phyloP scores from a whole-genome alignment of 345 rosid species.

The Cochlearia excelsa region DNA sequence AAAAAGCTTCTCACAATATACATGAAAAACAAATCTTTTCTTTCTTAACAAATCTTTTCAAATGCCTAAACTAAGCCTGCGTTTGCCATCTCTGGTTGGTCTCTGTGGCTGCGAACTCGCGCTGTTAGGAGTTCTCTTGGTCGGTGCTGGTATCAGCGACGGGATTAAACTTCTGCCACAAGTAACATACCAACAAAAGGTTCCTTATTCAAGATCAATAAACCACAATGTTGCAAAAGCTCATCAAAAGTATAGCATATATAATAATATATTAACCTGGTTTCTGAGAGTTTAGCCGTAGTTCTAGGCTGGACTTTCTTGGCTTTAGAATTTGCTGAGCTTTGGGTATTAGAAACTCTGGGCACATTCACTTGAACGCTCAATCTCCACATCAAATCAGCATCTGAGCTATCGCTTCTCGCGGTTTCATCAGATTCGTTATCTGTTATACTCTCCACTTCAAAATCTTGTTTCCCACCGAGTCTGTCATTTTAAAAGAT shows the following conservation, averaged over 20 bases:
- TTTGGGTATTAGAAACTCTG: constrained; percentile 43
- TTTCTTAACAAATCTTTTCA: constrained; percentile 28
- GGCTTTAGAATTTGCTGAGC: constrained; percentile 39
- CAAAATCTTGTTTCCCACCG: constrained; percentile 48
- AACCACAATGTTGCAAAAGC: neutral
- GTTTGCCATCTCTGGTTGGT: constrained; percentile 43
- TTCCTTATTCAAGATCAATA: neutral
- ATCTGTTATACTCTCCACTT: constrained; percentile 45
- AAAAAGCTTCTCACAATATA: neutral
- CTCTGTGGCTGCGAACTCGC: constrained; percentile 40
- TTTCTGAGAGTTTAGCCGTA: constrained; percentile 38
- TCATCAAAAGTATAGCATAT: neutral
- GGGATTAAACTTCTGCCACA: constrained; percentile 65
- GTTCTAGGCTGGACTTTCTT: constrained; percentile 53
- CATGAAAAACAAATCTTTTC: neutral
- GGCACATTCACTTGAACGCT: constrained; percentile 56
- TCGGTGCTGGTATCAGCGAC: constrained; percentile 62
- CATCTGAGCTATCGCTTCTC: constrained; percentile 74
- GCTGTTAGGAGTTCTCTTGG: constrained; percentile 49
- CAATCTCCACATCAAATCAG: constrained; percentile 59
- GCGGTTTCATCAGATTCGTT: constrained; percentile 67
- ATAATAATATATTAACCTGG: constrained; percentile 40
- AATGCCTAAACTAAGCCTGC: constrained; percentile 53
- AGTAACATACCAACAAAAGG: neutral
- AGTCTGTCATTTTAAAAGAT: constrained; percentile 33